These are phyloP conservation scores for Batrachochytrium dendrobatidis DNA, from an alignment of 371 early-diverging fungal genomes.

Conservation along the genomic window DNA sequence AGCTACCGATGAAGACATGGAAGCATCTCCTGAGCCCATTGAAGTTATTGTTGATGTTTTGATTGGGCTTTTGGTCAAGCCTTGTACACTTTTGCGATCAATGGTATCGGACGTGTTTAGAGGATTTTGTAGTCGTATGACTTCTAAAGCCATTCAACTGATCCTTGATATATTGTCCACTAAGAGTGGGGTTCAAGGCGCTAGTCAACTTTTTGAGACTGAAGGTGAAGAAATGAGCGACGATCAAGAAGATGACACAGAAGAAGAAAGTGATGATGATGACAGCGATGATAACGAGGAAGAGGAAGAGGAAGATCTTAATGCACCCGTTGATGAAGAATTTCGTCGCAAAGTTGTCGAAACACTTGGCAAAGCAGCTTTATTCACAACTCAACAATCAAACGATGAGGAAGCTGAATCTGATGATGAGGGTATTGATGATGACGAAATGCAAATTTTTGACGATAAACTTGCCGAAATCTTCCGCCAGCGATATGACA, in stretches of 20 bases:
- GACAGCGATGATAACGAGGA: conserved; percentile 27
- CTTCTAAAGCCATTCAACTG: conserved; percentile 64
- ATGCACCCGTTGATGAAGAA: conserved; percentile 25
- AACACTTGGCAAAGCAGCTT: conserved; percentile 14
- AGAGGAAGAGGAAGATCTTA: conserved; percentile 15
- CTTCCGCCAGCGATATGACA: conserved; percentile 61
- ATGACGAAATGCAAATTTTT: conserved; percentile 87
- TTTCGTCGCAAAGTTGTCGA: conserved; percentile 19
- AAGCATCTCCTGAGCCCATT: conserved; percentile 65
- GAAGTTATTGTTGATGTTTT: conserved; percentile 89
- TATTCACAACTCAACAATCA: not conserved
- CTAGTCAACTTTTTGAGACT: conserved; percentile 50
- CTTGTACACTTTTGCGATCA: conserved; percentile 66
- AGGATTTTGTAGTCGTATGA: conserved; percentile 67
- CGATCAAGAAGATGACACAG: conserved; percentile 33
- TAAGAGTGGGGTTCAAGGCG: conserved; percentile 45
- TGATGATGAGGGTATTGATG: conserved; percentile 67
- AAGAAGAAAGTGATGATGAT: conserved; percentile 37
- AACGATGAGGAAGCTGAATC: conserved; percentile 42
- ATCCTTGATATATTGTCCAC: conserved; percentile 62
- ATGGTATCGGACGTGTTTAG: conserved; percentile 78
- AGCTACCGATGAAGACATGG: conserved; percentile 39
- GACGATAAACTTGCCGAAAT: conserved; percentile 87
- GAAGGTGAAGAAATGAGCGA: conserved; percentile 43
- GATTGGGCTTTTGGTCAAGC: conserved; percentile 77